Percentiles rank a stretch among this genome's conserved stretches.
These are phyloP conservation scores for Yarrowia sp. DNA, from an alignment of 805 yeast species.

Conservation along the genomic window DNA sequence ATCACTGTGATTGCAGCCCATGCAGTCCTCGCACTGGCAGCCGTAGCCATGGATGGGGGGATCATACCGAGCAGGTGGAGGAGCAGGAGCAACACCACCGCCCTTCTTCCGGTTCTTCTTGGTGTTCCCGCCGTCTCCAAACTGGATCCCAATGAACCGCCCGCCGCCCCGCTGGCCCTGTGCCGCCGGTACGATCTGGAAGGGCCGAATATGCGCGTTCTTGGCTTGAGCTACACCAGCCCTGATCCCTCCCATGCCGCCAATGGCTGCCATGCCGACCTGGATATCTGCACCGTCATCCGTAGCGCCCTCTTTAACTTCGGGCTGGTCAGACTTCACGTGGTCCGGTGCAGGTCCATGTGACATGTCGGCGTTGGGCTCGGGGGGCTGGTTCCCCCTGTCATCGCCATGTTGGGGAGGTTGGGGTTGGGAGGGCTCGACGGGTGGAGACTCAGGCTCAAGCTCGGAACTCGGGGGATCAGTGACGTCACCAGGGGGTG, in stretches of 20 bases:
- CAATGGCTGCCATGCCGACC: slow-evolving; percentile 14
- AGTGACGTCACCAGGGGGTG: too few species aligned
- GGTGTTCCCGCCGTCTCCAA: neutral
- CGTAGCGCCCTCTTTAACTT: neutral
- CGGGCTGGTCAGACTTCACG: slow-evolving; percentile 15
- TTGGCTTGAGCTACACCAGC: neutral
- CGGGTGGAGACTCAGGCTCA: neutral
- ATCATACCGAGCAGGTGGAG: neutral
- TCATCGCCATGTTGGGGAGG: neutral
- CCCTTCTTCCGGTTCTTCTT: neutral
- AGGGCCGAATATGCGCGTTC: slow-evolving; percentile 4
- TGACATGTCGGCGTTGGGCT: slow-evolving; percentile 1
- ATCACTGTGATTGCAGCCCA: slow-evolving; percentile 6
- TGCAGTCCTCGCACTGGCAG: slow-evolving; percentile 20
- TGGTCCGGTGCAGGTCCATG: neutral
- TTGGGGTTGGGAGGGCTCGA: neutral
- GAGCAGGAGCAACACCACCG: neutral
- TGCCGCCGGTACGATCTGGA: neutral
- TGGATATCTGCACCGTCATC: neutral
- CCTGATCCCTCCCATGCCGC: neutral
- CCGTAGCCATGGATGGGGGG: slow-evolving; percentile 7
- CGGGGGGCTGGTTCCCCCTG: neutral
- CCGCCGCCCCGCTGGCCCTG: neutral
- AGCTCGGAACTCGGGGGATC: neutral
- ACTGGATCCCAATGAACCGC: slow-evolving; percentile 10